Conservation (phyloP, 345 rosid species). For the Raphanus sativus region DNA sequence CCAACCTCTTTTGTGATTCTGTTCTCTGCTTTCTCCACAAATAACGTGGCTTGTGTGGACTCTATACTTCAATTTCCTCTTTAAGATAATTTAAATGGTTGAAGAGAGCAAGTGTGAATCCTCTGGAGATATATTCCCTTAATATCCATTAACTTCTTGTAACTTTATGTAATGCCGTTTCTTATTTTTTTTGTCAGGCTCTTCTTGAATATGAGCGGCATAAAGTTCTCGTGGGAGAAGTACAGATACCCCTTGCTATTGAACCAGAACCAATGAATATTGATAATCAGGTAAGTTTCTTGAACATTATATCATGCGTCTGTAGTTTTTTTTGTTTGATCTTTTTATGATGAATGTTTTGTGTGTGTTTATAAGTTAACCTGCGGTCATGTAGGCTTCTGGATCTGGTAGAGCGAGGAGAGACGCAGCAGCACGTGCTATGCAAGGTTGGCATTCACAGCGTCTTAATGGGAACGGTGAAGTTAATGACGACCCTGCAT, state of each 20-base stretch:
- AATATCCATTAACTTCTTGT: constrained; percentile 1
- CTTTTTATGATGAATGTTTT: not conserved
- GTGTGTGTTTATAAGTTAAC: constrained; percentile 20
- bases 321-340: constrained; percentile 2
- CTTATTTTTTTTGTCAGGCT: constrained; percentile 48
- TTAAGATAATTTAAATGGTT: not conserved
- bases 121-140: not conserved
- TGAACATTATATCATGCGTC: not conserved
- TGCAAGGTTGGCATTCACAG: constrained; percentile 97
- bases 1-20: not conserved
- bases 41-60: constrained; percentile 4
- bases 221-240: constrained; percentile 62
- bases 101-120: constrained; percentile 10
- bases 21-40: not conserved
- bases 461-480: constrained; percentile 73
- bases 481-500: constrained; percentile 60
- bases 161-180: not conserved
- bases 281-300: constrained; percentile 59
- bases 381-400: constrained; percentile 39
- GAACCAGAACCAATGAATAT: constrained; percentile 50
- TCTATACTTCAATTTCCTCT: not conserved
- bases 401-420: constrained; percentile 82
- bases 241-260: constrained; percentile 49
- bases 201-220: constrained; percentile 92
- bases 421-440: constrained; percentile 90